Percentiles rank a stretch among this genome's conserved stretches.
Conservation (phyloP, 1,284 basidiomycete genomes). For the Ceratobasidium sp. region DNA sequence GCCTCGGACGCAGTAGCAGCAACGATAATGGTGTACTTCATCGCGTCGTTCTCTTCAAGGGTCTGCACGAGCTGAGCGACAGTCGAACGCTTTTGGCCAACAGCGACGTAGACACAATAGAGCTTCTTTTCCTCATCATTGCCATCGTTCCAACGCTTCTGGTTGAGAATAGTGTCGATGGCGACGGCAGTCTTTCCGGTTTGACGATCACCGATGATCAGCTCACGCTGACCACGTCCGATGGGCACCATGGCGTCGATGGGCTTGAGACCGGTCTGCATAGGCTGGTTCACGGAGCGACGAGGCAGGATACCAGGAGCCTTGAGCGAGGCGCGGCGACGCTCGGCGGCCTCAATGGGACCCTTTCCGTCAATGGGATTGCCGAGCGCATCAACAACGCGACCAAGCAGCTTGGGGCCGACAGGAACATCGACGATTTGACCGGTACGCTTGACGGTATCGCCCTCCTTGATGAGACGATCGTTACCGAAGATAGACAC, state of each 20-base stretch:
- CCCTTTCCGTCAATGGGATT: slow-evolving; percentile 99
- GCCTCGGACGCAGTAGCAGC: slow-evolving; percentile 99
- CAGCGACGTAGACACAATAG: slow-evolving; percentile 99
- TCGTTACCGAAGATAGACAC: slow-evolving; percentile 99
- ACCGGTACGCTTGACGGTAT: slow-evolving; percentile 99
- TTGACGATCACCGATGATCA: slow-evolving; percentile 99
- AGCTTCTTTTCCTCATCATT: slow-evolving; percentile 97
- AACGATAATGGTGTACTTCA: slow-evolving; percentile 99
- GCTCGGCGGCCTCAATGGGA: slow-evolving; percentile 91
- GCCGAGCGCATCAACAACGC: slow-evolving; percentile 98
- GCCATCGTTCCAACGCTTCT: slow-evolving; percentile 99
- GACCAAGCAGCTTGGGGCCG: slow-evolving; percentile 94
- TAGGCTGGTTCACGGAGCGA: slow-evolving; percentile 99
- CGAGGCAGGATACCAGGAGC: slow-evolving; percentile 98
- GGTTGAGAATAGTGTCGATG: slow-evolving; percentile 99
- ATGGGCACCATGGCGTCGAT: slow-evolving; percentile 99
- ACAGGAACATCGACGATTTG: slow-evolving; percentile 99
- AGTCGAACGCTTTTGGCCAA: slow-evolving; percentile 99
- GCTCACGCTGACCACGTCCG: slow-evolving; percentile 99
- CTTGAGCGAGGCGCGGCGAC: slow-evolving; percentile 97
- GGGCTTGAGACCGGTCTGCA: slow-evolving; percentile 99
- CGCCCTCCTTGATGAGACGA: slow-evolving; percentile 99
- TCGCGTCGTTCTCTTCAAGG: slow-evolving; percentile 98
- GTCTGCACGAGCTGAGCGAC: slow-evolving; percentile 99
- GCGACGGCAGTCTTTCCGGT: slow-evolving; percentile 99